phyloP scores from a whole-genome alignment of 1,139 yeast species.

The Kluyveromyces marxianus region DNA sequence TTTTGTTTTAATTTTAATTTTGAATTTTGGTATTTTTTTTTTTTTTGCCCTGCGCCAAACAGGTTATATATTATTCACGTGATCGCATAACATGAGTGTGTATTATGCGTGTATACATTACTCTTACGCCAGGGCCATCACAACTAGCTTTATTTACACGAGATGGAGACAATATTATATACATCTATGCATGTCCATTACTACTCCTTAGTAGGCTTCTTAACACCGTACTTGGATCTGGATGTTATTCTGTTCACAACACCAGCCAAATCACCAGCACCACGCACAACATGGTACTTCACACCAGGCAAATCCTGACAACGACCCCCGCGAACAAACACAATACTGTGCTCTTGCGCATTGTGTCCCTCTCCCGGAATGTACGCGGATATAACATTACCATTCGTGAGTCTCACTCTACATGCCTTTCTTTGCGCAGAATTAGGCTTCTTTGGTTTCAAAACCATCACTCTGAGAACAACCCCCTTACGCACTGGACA shows the following conservation, averaged over 20 bases:
- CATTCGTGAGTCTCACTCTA: slow-evolving; percentile 87
- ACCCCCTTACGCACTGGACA: slow-evolving; percentile 90
- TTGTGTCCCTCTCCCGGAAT: slow-evolving; percentile 99
- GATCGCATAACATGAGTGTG: no score
- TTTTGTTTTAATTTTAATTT: no score
- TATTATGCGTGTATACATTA: no score
- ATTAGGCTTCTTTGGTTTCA: slow-evolving; percentile 96
- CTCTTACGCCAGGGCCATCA: no score
- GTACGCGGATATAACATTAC: slow-evolving; percentile 82
- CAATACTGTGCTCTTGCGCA: slow-evolving; percentile 96
- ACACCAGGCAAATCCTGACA: slow-evolving; percentile 99
- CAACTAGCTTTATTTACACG: slow-evolving; percentile 1
- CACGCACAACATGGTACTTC: slow-evolving; percentile 88
- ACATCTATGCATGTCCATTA: background rate
- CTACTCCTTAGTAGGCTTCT: slow-evolving; percentile 59
- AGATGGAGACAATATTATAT: background rate
- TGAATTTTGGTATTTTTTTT: no score
- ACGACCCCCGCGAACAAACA: slow-evolving; percentile 93
- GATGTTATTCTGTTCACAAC: slow-evolving; percentile 89
- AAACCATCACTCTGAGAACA: slow-evolving; percentile 86
- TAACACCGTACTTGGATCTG: slow-evolving; percentile 89
- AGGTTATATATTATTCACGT: no score
- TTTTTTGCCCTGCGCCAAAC: no score
- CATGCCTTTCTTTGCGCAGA: slow-evolving; percentile 97
- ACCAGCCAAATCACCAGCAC: slow-evolving; percentile 88